phyloP scores from a whole-genome alignment of 768 basidiomycete genomes.

The Leccinum boreale region DNA sequence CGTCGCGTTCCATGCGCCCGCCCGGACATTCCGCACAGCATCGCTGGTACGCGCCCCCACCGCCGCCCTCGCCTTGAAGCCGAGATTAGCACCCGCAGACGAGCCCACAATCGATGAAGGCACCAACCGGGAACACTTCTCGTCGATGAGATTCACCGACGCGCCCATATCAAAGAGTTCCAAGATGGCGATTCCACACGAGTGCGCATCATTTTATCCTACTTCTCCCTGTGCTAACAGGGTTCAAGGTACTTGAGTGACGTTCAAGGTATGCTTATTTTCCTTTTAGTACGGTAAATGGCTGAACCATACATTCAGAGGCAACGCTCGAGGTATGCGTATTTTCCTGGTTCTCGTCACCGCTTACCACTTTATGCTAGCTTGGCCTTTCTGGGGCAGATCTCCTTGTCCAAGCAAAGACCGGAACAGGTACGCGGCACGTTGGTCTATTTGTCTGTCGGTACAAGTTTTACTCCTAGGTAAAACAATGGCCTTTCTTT shows the following conservation, averaged over 20 bases:
- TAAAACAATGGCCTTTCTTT: conserved; percentile 71
- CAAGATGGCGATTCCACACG: conserved; percentile 41
- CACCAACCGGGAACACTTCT: conserved; percentile 28
- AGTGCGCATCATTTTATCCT: conserved; percentile 30
- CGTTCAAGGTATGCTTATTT: conserved; percentile 39
- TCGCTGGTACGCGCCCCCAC: conserved; percentile 7
- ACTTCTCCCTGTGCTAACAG: conserved; percentile 19
- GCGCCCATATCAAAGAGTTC: conserved; percentile 38
- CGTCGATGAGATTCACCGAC: conserved; percentile 26
- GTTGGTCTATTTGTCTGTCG: not conserved
- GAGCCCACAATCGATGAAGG: conserved; percentile 13
- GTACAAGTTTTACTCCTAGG: conserved; percentile 29
- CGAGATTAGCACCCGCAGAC: conserved; percentile 1
- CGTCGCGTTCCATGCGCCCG: conserved; percentile 9
- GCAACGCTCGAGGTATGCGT: conserved; percentile 39
- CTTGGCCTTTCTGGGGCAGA: conserved; percentile 41
- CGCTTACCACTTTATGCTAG: conserved; percentile 21
- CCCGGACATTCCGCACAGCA: conserved; percentile 13
- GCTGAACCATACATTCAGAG: conserved; percentile 21
- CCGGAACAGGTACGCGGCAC: conserved; percentile 52
- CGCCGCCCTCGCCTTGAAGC: conserved; percentile 11
- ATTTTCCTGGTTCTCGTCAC: not conserved
- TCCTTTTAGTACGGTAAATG: not conserved
- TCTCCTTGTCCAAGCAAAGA: conserved; percentile 52
- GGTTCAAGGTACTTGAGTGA: conserved; percentile 42